phyloP scores from a whole-genome alignment of 495 filamentous ascomycete genomes.

The Aspergillus steynii region DNA sequence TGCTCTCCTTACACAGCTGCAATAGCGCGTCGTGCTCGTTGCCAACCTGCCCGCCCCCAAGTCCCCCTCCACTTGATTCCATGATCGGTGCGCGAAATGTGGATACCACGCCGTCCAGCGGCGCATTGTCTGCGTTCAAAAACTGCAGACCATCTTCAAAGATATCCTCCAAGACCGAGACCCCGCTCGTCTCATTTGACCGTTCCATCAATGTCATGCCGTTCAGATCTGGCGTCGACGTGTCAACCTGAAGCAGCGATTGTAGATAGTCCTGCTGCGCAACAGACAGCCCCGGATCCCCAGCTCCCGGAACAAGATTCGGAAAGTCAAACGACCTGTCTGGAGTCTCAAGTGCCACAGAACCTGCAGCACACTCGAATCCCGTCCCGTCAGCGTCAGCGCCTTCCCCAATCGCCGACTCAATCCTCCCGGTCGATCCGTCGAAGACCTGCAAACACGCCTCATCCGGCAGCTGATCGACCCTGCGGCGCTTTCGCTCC shows the following conservation, averaged over 20 bases:
- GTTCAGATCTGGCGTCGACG: neutral
- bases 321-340: neutral
- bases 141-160: conserved; percentile 1
- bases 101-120: neutral
- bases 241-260: neutral
- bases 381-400: neutral
- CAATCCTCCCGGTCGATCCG: too few relatives aligned
- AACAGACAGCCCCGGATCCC: neutral
- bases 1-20: conserved; percentile 3
- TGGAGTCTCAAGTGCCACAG: neutral
- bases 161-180: neutral
- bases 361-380: neutral
- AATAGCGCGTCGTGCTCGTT: conserved; percentile 9
- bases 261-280: neutral
- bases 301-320: neutral
- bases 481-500: conserved; percentile 1
- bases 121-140: neutral
- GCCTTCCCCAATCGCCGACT: neutral
- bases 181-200: neutral
- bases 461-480: neutral
- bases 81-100: conserved; percentile 1
- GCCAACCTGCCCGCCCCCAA: neutral
- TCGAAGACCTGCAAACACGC: neutral
- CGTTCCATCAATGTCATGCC: neutral
- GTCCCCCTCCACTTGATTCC: neutral